Evolutionary conservation across 2,329 filamentous ascomycete species (phyloP).

Genomic region (Cercospora beticola): DNA sequence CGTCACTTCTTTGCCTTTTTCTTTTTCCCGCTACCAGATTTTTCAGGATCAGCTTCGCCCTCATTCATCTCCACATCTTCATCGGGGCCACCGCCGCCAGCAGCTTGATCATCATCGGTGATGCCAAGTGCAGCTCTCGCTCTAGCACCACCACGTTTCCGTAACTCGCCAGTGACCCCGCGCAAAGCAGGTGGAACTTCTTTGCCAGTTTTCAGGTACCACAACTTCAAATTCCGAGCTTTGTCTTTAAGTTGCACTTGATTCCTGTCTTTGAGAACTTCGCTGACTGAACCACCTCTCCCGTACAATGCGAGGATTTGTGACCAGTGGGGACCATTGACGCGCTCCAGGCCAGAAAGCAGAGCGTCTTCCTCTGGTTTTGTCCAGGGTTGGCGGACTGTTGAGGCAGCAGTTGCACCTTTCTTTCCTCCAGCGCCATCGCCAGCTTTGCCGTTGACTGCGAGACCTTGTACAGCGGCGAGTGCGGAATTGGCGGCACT

Average conservation of each 20-base stretch:
- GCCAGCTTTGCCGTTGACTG: conserved; percentile 4
- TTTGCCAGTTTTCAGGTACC: conserved; percentile 86
- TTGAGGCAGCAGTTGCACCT: conserved; percentile 24
- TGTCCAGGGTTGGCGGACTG: conserved; percentile 71
- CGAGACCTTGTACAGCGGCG: conserved; percentile 7
- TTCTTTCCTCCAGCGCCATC: conserved; percentile 17
- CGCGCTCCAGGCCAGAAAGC: conserved; percentile 82
- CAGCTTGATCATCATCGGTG: conserved; percentile 18
- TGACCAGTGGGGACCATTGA: conserved; percentile 90
- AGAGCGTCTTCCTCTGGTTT: conserved; percentile 86
- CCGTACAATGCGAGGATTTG: conserved; percentile 86
- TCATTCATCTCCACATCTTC: conserved; percentile 14
- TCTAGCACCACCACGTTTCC: conserved; percentile 57
- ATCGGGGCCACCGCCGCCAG: neutral
- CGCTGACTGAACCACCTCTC: conserved; percentile 72
- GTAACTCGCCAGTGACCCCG: conserved; percentile 84
- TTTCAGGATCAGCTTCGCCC: conserved; percentile 14
- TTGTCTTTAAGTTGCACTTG: conserved; percentile 94
- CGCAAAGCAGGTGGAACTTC: conserved; percentile 87
- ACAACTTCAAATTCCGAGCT: conserved; percentile 82
- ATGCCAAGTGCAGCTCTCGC: conserved; percentile 37
- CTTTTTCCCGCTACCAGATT: conserved; percentile 12
- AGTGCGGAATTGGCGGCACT: conserved; percentile 2
- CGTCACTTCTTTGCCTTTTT: conserved; percentile 20
- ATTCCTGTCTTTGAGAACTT: conserved; percentile 82